Evolutionary conservation across 352 stramenopile species (phyloP).

Genomic region (Phytophthora constricta): DNA sequence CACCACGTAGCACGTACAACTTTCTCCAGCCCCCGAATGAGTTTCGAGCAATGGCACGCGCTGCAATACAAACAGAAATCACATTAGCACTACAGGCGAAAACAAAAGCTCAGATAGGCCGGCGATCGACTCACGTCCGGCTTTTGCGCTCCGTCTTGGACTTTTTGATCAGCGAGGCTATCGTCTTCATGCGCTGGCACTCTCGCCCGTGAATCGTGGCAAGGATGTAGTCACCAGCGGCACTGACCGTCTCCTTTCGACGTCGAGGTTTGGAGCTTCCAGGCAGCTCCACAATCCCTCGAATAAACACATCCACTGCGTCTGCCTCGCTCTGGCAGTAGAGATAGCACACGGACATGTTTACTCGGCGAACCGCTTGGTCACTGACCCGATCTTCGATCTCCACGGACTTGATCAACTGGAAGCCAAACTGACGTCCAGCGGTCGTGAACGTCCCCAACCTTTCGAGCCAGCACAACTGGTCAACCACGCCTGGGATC

Average conservation of each 20-base stretch:
- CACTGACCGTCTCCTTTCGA: slow-evolving; percentile 30
- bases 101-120: not conserved
- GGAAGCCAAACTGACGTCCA: slow-evolving; percentile 49
- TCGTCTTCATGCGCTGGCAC: slow-evolving; percentile 60
- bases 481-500: slow-evolving; percentile 42
- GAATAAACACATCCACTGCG: slow-evolving; percentile 60
- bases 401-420: slow-evolving; percentile 71
- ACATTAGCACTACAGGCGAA: not conserved
- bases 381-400: slow-evolving; percentile 29
- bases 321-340: slow-evolving; percentile 54
- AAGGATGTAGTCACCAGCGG: slow-evolving; percentile 48
- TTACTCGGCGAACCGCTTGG: slow-evolving; percentile 36
- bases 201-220: slow-evolving; percentile 49
- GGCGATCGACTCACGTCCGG: slow-evolving; percentile 46
- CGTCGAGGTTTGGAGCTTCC: slow-evolving; percentile 7
- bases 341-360: slow-evolving; percentile 71
- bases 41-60: slow-evolving; percentile 61
- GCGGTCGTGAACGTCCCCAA: slow-evolving; percentile 31
- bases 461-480: slow-evolving; percentile 68
- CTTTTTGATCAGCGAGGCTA: slow-evolving; percentile 53
- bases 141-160: slow-evolving; percentile 63
- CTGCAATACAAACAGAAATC: slow-evolving; percentile 26
- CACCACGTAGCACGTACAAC: slow-evolving; percentile 35
- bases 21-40: slow-evolving; percentile 53
- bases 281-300: slow-evolving; percentile 63